phyloP scores from a whole-genome alignment of 768 basidiomycete species.

The Pulveroboletus sp. region DNA sequence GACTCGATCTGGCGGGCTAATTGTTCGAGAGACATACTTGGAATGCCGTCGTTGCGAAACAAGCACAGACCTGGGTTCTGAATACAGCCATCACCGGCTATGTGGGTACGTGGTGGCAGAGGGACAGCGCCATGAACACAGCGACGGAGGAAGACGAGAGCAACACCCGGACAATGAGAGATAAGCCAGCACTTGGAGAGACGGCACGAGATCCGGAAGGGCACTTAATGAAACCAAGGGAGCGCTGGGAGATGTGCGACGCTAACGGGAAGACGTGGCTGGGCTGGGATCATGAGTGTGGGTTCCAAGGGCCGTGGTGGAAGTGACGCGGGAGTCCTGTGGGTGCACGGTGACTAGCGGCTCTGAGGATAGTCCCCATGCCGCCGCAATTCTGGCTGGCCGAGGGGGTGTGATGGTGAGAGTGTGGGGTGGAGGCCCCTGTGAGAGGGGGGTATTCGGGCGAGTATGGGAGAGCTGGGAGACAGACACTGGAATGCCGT shows the following conservation, averaged over 20 bases:
- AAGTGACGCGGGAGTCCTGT: not conserved
- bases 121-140: not conserved
- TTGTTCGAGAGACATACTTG: slow-evolving; percentile 3
- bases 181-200: not conserved
- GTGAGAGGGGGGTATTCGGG: no score
- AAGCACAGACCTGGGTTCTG: not conserved
- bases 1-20: slow-evolving; percentile 3
- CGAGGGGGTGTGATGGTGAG: not conserved
- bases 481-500: not conserved
- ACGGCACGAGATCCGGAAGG: slow-evolving; percentile 8
- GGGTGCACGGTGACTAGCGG: not conserved
- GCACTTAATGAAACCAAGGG: slow-evolving; percentile 1
- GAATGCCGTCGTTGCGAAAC: not conserved
- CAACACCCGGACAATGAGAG: not conserved
- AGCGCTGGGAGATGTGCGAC: not conserved
- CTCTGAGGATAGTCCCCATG: not conserved
- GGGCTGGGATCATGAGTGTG: not conserved
- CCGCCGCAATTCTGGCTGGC: not conserved
- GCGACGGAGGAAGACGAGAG: not conserved
- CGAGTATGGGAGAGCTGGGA: not conserved
- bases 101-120: not conserved
- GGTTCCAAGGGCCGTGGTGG: slow-evolving; percentile 1
- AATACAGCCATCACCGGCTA: not conserved
- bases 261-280: slow-evolving; percentile 1
- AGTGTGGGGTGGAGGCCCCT: not conserved